Base-by-base conservation (phyloP, 768 basidiomycete species). In the Trametes cubensis region DNA sequence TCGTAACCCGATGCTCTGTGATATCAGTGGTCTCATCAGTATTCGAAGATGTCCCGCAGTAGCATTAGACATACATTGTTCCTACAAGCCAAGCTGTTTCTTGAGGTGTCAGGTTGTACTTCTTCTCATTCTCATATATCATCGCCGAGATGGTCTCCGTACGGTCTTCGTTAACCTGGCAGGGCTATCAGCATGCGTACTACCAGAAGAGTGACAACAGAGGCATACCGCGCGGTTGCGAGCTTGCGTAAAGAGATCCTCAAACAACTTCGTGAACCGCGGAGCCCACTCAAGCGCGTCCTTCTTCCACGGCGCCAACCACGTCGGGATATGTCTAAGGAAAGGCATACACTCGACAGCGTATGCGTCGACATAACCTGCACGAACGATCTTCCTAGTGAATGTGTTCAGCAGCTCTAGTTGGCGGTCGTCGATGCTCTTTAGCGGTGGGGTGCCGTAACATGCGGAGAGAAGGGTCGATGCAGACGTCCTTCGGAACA, bases 271-370 rank as follows among this genome's bases (percentile, higher is more conserved):
- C 25, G 70, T 61, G 61, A 76, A 72, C 25, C 66, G 64, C 17
- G 53, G 39, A 52, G 63, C 65, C 66, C 68, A 72, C 34, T 66
- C 62, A 42, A 59, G 57, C 7, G 64, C 72, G 4, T 71, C 66
- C 17, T 59, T 52, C 62, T 74, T 76, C 74, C 73, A 76, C 47
- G 58, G 61, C 15, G 74, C 70, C 55, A 76, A 42, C 55, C 62
- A 70, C 8, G 51, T 26, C 0, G 77, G 77, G 8, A 79, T 55
- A 42, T 69, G 59, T 44, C 66, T 67, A 69, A 79, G 71, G 60
- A 67, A 72, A 2, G 75, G 72, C 54, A 78, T 75, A 51, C 74
- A 48, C 58, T 78, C 78, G 23, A 77, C 77, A 25, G 75, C 28
- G 60, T 73, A 73, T 28, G 71, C 68, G 2, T 79, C 79, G 40